A percentile compares a stretch with the other conserved stretches of the same genome.
phyloP scores from a whole-genome alignment of 1,284 basidiomycete genomes.

The Rhodotorula sp. region DNA sequence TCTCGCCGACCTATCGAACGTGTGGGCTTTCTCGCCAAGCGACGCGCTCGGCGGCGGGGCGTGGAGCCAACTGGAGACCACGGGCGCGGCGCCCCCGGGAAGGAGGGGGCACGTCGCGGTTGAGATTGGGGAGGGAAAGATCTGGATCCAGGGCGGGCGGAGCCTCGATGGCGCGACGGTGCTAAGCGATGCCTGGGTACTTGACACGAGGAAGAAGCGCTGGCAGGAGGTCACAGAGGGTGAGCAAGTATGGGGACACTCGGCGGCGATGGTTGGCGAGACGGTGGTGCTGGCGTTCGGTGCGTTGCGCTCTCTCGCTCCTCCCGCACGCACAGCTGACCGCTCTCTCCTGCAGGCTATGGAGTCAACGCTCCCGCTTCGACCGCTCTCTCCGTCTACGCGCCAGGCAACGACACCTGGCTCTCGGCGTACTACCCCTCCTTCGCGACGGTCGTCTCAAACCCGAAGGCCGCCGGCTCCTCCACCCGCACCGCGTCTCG shows the following conservation, averaged over 20 bases:
- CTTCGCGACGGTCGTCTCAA: constrained; percentile 8
- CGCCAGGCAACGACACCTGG: constrained; percentile 29
- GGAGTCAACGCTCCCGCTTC: constrained; percentile 18
- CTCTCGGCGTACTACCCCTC: constrained; percentile 32
- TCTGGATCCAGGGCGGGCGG: constrained; percentile 38
- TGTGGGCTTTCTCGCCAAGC: constrained; percentile 20
- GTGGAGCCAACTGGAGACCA: constrained; percentile 7
- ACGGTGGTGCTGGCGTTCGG: constrained; percentile 36
- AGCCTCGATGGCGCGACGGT: constrained; percentile 15
- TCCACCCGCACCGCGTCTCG: background rate
- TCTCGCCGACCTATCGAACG: background rate
- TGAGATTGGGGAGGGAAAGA: constrained; percentile 17
- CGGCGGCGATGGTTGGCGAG: constrained; percentile 24
- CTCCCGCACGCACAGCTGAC: rapidly evolving
- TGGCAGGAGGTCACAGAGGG: constrained; percentile 18
- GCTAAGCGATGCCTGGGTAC: constrained; percentile 20
- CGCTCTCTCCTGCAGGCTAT: constrained; percentile 15
- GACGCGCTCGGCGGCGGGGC: constrained; percentile 7
- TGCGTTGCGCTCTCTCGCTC: constrained; percentile 2
- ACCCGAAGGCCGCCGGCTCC: constrained; percentile 24
- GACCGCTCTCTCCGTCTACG: constrained; percentile 21
- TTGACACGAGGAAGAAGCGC: constrained; percentile 10
- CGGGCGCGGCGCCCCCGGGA: background rate
- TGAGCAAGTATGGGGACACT: constrained; percentile 20
- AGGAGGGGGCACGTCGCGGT: constrained; percentile 33